Evolutionary conservation across 768 basidiomycete species (phyloP).

Genomic region (Cytidiella melzeri): DNA sequence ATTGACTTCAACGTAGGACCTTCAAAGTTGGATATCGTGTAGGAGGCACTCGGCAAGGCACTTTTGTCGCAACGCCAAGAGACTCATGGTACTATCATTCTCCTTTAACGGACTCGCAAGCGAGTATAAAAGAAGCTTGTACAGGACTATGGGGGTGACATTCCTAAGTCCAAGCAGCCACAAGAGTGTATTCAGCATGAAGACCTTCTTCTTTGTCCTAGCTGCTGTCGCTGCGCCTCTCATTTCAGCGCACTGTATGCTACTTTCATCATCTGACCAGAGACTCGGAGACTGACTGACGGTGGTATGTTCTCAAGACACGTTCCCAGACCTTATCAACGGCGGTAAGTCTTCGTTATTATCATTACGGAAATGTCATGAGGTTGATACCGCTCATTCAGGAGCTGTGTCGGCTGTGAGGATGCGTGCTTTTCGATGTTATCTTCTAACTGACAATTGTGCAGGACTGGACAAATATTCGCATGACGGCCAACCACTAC

Average conservation of each 20-base stretch:
- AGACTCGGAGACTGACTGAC: too few species aligned
- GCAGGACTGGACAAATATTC: slow-evolving; percentile 27
- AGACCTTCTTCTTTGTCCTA: slow-evolving; percentile 15
- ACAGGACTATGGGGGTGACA: too few species aligned
- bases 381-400: background rate
- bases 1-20: too few species aligned
- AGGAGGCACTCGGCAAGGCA: too few species aligned
- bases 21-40: too few species aligned
- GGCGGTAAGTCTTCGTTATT: slow-evolving; percentile 11
- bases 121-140: too few species aligned
- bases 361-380: background rate
- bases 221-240: slow-evolving; percentile 15
- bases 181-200: slow-evolving; percentile 13
- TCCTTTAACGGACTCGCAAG: too few species aligned
- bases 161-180: too few species aligned
- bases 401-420: slow-evolving; percentile 5
- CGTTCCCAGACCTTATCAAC: slow-evolving; percentile 27
- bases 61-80: too few species aligned
- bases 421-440: too few species aligned
- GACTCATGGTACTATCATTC: too few species aligned
- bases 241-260: slow-evolving; percentile 20
- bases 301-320: slow-evolving; percentile 19
- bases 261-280: background rate
- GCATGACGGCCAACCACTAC: slow-evolving; percentile 27
- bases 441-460: slow-evolving; percentile 4